A percentile compares a stretch with the other conserved stretches of the same genome.
These are phyloP conservation scores for Pholiota adiposa DNA, from an alignment of 1,284 basidiomycete species.

Conservation along the genomic window DNA sequence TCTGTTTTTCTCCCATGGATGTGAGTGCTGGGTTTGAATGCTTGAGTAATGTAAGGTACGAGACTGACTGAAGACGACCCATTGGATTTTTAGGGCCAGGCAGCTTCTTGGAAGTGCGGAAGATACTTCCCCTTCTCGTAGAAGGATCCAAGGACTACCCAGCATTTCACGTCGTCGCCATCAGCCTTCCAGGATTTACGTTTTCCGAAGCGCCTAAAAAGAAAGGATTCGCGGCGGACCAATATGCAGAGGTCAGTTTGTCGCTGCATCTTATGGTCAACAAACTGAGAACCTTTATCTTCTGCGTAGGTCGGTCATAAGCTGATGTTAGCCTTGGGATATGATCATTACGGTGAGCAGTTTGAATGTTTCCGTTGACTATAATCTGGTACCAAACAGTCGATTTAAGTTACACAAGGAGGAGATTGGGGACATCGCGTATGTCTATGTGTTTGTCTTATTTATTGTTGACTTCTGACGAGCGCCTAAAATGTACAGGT, in stretches of 20 bases:
- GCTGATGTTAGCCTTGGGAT: slow-evolving; percentile 56
- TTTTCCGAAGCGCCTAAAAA: slow-evolving; percentile 51
- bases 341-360: slow-evolving; percentile 51
- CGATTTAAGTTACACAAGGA: slow-evolving; percentile 50
- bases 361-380: neutral
- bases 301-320: slow-evolving; percentile 45
- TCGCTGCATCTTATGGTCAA: neutral
- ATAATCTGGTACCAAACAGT: neutral
- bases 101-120: slow-evolving; percentile 58
- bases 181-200: slow-evolving; percentile 57
- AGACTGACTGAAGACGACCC: no score
- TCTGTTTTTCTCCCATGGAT: slow-evolving; percentile 55
- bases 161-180: slow-evolving; percentile 61
- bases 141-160: slow-evolving; percentile 46
- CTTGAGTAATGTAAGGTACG: neutral
- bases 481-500: slow-evolving; percentile 28
- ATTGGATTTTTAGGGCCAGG: slow-evolving; percentile 54
- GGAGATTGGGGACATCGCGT: slow-evolving; percentile 56
- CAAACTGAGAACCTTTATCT: neutral
- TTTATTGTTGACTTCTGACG: neutral
- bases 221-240: slow-evolving; percentile 33
- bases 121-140: slow-evolving; percentile 55
- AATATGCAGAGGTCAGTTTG: slow-evolving; percentile 44
- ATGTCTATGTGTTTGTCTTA: no score
- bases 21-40: slow-evolving; percentile 22